Base-by-base conservation (phyloP, 306 rosid species). In the Spatholobus suberectus region DNA sequence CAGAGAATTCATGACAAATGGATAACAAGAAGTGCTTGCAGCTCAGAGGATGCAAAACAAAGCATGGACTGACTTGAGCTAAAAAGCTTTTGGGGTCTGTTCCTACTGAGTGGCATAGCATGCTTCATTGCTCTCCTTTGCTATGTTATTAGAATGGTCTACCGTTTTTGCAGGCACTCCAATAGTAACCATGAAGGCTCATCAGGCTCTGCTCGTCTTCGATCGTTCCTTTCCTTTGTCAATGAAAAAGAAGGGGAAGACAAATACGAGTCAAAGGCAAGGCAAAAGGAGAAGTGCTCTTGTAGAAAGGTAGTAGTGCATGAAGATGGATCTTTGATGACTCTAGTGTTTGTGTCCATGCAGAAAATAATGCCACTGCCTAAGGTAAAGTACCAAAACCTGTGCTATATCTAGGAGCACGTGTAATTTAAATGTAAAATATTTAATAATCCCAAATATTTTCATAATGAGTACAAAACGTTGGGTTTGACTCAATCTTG, bases 1-100 rank as follows among this genome's bases (percentile, higher is more conserved):
- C 90, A 93, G 43, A 90, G 94, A 84, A 90, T 91, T 75, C 96
- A 90, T 68, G 97, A 93, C 86, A 93, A 93, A 78, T 93, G 96
- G 97, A 88, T 93, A 8, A 68, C 40, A 58, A 82, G 88, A 81
- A 93, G 89, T 70, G 88, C 94, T 2, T 93, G 97, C 82, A 89
- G 90, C 51, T 87, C 93, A 59, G 93, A 85, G 49, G 87, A 85
- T 34, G 68, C 91, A 73, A 90, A 87, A 73, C 67, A 86, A 35
- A 89, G 84, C 81, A 86, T 90, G 52, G 94, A 90, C 57, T 68
- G 92, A n/a, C 93, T 92, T 21, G 81, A 87, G 57, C 89, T 90
- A 10, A 73, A 73, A 17, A 94, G 98, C 83, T 94, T 94, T 38
- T 86, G 90, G 92, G 98, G 94, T 24, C 89, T 94, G 5, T 94